Base-by-base conservation (phyloP, 352 stramenopile species). In the Peronospora destructor region DNA sequence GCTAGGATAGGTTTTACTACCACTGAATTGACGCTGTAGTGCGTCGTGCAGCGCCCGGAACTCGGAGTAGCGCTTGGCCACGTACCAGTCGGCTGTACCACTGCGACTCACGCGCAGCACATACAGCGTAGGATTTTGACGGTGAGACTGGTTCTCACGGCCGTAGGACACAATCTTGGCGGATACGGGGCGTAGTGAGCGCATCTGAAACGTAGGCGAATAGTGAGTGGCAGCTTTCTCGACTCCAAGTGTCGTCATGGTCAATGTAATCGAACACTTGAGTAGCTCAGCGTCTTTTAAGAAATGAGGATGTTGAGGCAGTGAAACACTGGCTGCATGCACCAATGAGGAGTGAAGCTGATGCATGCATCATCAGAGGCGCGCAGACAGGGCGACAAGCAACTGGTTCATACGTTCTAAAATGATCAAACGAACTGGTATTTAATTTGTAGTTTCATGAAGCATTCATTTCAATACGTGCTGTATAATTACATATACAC, bases 11-110 rank as follows among this genome's bases (percentile, higher is more conserved):
- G 25, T 6, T 19, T 60, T 51, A 36, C 43, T 50, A 38, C 57
- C 30, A 14, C 21, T 39, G 19, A 83, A 74, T 25, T 66, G 53
- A 2, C 34, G 45, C 25, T 56, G 57, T 14, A 89, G 60, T 30
- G 55, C 51, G 12, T 61, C 59, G 47, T 86, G 59, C 32, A 88
- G 59, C 32, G 60, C 61, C 25, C 77, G 77, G 52, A 89, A 89
- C 58, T 86, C 77, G 16, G 75, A 87, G 60, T 84, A 89, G 35
- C 77, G 77, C 32, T 78, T 73, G 55, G 77, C 77, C 28, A 89
- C 75, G 48, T 75, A 89, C 77, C 77, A 89, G 56, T 83, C 61
- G 34, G 57, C 47, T 9, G 59, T 35, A 11, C 73, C 70, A 42
- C 68, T 72, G 36, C 62, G 75, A 23, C 66, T 53, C 42, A 85